Evolutionary conservation across 176 grass and related monocot genomes (phyloP).

Genomic region (Thalia dealbata): DNA sequence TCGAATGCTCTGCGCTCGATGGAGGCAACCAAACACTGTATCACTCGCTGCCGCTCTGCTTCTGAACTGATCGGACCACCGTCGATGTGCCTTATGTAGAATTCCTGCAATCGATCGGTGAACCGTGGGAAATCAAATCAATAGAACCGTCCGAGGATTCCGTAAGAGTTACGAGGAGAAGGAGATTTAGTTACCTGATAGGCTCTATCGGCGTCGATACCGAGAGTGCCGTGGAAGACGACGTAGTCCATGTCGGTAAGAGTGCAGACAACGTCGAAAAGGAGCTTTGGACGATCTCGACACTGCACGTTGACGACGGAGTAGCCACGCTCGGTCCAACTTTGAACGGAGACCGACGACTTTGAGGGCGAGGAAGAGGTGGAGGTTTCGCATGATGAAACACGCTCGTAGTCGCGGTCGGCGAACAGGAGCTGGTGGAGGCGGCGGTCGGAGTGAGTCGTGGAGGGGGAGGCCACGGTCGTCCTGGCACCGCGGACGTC

Average conservation of each 20-base stretch:
- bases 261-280: slow-evolving; percentile 92
- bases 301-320: slow-evolving; percentile 82
- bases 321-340: slow-evolving; percentile 75
- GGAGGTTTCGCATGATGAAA: not conserved
- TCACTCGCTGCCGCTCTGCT: slow-evolving; percentile 76
- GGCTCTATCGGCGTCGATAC: slow-evolving; percentile 68
- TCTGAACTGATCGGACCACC: slow-evolving; percentile 77
- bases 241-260: slow-evolving; percentile 96
- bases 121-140: not conserved
- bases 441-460: slow-evolving; percentile 48
- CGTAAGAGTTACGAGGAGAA: too few relatives aligned
- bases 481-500: slow-evolving; percentile 38
- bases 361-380: not conserved
- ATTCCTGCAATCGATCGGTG: slow-evolving; percentile 36
- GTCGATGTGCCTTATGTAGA: slow-evolving; percentile 64
- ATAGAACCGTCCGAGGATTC: not conserved
- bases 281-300: slow-evolving; percentile 70
- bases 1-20: slow-evolving; percentile 77
- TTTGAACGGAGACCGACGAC: slow-evolving; percentile 48
- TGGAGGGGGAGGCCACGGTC: slow-evolving; percentile 22
- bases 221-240: slow-evolving; percentile 84
- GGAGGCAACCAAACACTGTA: slow-evolving; percentile 76
- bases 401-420: slow-evolving; percentile 47
- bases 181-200: slow-evolving; percentile 38
- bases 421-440: slow-evolving; percentile 84